Evolutionary conservation across 2,329 filamentous ascomycete genomes (phyloP).

Genomic region (Ophiostoma montium): DNA sequence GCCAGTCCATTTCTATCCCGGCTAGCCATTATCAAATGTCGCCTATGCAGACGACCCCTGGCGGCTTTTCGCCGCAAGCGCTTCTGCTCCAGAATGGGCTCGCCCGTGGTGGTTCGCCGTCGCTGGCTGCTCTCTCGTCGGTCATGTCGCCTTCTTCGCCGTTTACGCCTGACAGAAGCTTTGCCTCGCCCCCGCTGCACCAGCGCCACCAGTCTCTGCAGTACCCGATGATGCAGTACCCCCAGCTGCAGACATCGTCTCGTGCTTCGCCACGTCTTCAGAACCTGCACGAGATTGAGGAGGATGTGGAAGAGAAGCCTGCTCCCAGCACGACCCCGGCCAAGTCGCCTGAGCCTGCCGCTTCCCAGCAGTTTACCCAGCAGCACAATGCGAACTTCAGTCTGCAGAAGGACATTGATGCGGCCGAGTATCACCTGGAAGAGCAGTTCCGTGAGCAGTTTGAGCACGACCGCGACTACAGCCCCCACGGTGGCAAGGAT

Average conservation of each 20-base stretch:
- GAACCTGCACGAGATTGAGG: conserved; percentile 61
- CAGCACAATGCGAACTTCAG: conserved; percentile 61
- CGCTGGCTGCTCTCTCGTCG: conserved; percentile 35
- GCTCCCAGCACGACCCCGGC: conserved; percentile 33
- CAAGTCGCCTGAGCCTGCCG: conserved; percentile 36
- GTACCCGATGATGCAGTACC: conserved; percentile 41
- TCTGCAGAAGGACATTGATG: conserved; percentile 72
- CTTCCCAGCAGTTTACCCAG: conserved; percentile 20
- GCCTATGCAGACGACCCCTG: conserved; percentile 35
- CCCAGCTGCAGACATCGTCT: conserved; percentile 40
- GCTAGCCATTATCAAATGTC: conserved; percentile 51
- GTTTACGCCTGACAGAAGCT: conserved; percentile 38
- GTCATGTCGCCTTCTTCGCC: conserved; percentile 53
- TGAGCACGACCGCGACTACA: conserved; percentile 60
- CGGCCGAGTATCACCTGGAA: conserved; percentile 73
- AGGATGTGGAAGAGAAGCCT: conserved; percentile 31
- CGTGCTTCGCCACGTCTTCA: conserved; percentile 49
- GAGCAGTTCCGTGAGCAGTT: conserved; percentile 66
- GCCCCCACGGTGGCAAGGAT: conserved; percentile 39
- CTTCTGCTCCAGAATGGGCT: conserved; percentile 37
- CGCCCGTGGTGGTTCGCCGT: conserved; percentile 50
- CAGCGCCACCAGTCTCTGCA: conserved; percentile 47
- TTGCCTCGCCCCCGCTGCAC: conserved; percentile 29
- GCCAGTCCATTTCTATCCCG: conserved; percentile 58
- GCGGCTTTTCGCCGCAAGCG: conserved; percentile 43